Base-by-base conservation (phyloP, 192 early-diverging fungal genomes). In the Umbelopsis vinacea region DNA sequence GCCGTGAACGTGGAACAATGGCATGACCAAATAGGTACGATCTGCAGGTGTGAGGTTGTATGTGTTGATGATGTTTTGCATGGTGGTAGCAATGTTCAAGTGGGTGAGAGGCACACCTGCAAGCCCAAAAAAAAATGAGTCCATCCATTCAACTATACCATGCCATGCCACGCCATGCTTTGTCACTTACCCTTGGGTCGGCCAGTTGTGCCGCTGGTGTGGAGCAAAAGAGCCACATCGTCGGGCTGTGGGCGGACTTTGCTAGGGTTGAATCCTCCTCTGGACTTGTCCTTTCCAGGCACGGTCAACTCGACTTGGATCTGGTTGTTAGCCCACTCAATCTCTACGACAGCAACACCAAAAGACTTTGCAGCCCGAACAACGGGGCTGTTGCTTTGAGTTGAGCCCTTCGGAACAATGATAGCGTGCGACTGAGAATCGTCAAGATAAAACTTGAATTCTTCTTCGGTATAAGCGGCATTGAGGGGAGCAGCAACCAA, bases 1-100 rank as follows among this genome's bases (percentile, higher is more conserved):
- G 11, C 94, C 94, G 75, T 95, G 93, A 8, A 93, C 92, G 74
- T 95, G 94, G 82, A 94, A 93, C 22, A 95, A 84, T 8, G 94
- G 93, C 93, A 94, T 94, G 22, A 94, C 93, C 22, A 94, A 72
- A 69, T 91, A 83, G 6, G 92, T 88, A 21, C 85, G 69, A 77
- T 95, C 94, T 4, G 57, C 38, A 6, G 84, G 72, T 3, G 67
- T 71, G 43, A 95, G 82, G 46, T 84, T 60, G 74, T 92, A 94
- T 2, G 94, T 92, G n/a, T 74, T 57, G 8, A 84, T 74, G 46
- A 93, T 94, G 79, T 95, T 95, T 52, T 73, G 75, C 87, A 94
- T 89, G 1, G 92, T 89, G 23, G 83, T 85, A 10, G 86, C 82
- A 29, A 95, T 76, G 73, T 94, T 94, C 24, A 77, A 81, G 67